Percentiles rank a stretch among this genome's conserved stretches.
Evolutionary conservation across 1,139 yeast species (phyloP).

Genomic region (Pneumocystis canis): DNA sequence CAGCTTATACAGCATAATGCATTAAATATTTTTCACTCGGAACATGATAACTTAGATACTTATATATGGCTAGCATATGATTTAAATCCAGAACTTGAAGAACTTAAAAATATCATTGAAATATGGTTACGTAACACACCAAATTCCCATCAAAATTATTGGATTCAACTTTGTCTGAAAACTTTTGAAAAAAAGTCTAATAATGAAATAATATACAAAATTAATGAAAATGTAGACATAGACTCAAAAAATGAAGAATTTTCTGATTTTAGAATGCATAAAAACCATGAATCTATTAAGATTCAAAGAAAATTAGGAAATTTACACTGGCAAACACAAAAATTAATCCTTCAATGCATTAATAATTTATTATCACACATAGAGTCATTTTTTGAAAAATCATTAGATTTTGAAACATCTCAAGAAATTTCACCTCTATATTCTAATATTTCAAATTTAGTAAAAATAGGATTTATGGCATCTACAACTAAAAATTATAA

Average conservation of each 20-base stretch:
- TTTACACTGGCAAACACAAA: conserved; percentile 54
- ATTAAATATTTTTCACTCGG: background rate
- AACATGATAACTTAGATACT: conserved; percentile 11
- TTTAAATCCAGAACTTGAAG: conserved; percentile 8
- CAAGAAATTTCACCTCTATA: conserved; percentile 24
- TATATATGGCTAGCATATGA: background rate
- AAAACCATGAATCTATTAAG: conserved; percentile 2
- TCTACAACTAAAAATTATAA: conserved; percentile 56
- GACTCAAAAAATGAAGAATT: conserved; percentile 28
- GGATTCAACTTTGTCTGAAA: conserved; percentile 27
- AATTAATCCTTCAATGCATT: conserved; percentile 45
- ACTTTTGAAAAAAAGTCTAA: conserved; percentile 23
- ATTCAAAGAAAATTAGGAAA: conserved; percentile 24
- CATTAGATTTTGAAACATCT: background rate
- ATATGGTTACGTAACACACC: conserved; percentile 28
- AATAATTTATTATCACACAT: conserved; percentile 37
- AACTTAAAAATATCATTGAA: conserved; percentile 21
- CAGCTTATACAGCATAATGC: conserved; percentile 18
- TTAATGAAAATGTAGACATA: conserved; percentile 27
- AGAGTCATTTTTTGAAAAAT: conserved; percentile 13
- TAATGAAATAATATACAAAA: conserved; percentile 14
- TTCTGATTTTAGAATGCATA: conserved; percentile 29
- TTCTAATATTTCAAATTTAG: conserved; percentile 49
- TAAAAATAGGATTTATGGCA: conserved; percentile 71
- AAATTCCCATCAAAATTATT: conserved; percentile 21